phyloP scores from a whole-genome alignment of 2,329 filamentous ascomycete species.

The Colletotrichum spaethianum region DNA sequence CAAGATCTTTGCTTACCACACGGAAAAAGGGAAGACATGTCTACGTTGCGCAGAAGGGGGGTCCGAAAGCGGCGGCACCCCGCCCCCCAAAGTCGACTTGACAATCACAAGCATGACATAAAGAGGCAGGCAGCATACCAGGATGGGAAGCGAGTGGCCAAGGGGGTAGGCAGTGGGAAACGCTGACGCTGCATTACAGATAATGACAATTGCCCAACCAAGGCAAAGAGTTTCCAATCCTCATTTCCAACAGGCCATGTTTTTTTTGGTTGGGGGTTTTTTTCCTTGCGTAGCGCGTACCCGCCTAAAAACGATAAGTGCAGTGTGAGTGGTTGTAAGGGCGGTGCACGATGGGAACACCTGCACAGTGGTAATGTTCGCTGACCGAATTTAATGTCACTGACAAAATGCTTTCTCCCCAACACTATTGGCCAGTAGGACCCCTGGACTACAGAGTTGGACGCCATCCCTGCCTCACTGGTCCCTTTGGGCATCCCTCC shows the following conservation, averaged over 20 bases:
- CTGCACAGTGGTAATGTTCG: slow-evolving; percentile 14
- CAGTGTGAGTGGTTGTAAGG: slow-evolving; percentile 6
- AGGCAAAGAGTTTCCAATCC: slow-evolving; percentile 18
- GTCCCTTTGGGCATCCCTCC: background rate
- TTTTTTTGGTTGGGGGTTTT: too few species aligned
- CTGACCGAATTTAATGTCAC: slow-evolving; percentile 28
- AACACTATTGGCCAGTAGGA: slow-evolving; percentile 12
- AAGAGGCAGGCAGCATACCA: background rate
- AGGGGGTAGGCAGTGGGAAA: background rate
- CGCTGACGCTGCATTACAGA: slow-evolving; percentile 31
- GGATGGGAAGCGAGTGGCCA: background rate
- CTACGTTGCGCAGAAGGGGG: slow-evolving; percentile 12
- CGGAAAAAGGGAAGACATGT: background rate
- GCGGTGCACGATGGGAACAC: background rate
- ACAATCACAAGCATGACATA: slow-evolving; percentile 13
- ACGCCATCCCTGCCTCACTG: slow-evolving; percentile 1
- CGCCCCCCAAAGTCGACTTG: background rate
- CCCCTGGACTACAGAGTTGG: background rate
- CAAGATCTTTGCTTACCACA: slow-evolving; percentile 32
- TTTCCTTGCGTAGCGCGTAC: background rate
- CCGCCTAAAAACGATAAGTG: background rate
- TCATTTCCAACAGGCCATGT: background rate
- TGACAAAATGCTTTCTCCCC: slow-evolving; percentile 31
- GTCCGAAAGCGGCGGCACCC: slow-evolving; percentile 36
- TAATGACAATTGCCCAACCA: slow-evolving; percentile 26